Evolutionary conservation across 2,329 filamentous ascomycete genomes (phyloP), one percentile per base, ranked within the genome.

Genomic region (Parastagonospora nodorum): DNA sequence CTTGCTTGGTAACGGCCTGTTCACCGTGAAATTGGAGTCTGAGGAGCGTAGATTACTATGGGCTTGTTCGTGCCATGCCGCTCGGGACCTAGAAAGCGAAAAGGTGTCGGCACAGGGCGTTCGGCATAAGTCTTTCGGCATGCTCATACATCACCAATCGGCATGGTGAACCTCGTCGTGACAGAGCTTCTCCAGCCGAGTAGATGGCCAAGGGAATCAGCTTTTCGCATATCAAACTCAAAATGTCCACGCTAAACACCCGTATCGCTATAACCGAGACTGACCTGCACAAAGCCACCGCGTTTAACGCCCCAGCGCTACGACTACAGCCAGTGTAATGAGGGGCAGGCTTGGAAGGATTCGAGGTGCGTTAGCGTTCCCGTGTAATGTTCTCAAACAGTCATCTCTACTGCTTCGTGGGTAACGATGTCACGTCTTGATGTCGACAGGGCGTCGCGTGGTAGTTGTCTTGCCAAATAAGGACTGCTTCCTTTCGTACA

Each of bases 301-400:
- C 29, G 37, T 37, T 37, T 19, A 8, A 44, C 47, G 54, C 47
- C 46, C 53, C 36, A 40, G 53, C 49, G 47, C 46, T 48, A 53
- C 41, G 19, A 52, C 45, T 28, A 38, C 48, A 41, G 38, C 37
- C 48, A 42, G 50, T 43, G 33, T 38, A 32, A 31, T 27, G 51
- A 52, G 44, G 48, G 42, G 39, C 42, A 50, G 49, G 40, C 45
- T 29, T 48, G 7, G 33, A 50, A 54, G 53, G 50, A 57, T 47
- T 48, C 39, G 38, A 41, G 42, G 54, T 40, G 33, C 50, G 42
- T 45, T 58, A 48, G 49, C 50, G 53, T 50, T 57, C 55, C 48
- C 47, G 51, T 44, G 32, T 49, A 47, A 53, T 43, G 31, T 45
- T 45, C 49, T 44, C 12, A 32, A 41, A 55, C 35, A 35, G 46